A percentile compares a stretch with the other conserved stretches of the same genome.
Conservation (phyloP, 805 yeast genomes). For the Candida loeiensis region DNA sequence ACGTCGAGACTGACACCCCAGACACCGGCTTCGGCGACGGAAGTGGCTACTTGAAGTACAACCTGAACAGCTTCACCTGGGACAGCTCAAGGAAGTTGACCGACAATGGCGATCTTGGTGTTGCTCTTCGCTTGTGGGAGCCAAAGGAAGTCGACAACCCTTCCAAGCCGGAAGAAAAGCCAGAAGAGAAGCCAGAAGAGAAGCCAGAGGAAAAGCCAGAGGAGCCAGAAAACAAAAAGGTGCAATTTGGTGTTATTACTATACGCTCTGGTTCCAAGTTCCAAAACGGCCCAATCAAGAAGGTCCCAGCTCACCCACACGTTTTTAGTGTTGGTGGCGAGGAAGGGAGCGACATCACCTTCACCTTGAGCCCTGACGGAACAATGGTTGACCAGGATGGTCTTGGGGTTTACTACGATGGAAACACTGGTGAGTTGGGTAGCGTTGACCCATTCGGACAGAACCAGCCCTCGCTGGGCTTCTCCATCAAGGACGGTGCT, state of each 20-base stretch:
- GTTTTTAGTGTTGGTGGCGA: constrained; percentile 34
- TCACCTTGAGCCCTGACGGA: constrained; percentile 24
- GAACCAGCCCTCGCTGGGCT: constrained; percentile 35
- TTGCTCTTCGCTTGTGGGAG: constrained; percentile 3
- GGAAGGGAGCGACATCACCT: constrained; percentile 24
- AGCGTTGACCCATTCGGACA: constrained; percentile 30
- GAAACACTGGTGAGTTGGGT: constrained; percentile 32
- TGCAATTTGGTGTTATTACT: constrained; percentile 19
- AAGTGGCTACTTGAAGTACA: constrained; percentile 14
- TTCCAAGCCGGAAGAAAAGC: neutral
- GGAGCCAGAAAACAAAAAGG: too few species aligned
- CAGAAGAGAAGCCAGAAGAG: neutral
- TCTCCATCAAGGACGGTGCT: constrained; percentile 33
- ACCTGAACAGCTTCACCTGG: neutral
- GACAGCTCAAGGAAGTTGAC: constrained; percentile 1
- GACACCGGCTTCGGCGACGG: constrained; percentile 11
- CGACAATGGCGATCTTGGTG: neutral
- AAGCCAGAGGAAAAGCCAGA: neutral
- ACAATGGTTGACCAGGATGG: constrained; percentile 31
- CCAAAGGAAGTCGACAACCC: constrained; percentile 3
- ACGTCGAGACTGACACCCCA: constrained; percentile 6
- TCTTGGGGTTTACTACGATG: constrained; percentile 25
- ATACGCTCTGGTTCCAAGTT: constrained; percentile 24
- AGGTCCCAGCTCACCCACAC: constrained; percentile 29
- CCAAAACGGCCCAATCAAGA: constrained; percentile 24